Base-by-base conservation (phyloP, 805 yeast genomes). In the Komagataella pseudopastoris region DNA sequence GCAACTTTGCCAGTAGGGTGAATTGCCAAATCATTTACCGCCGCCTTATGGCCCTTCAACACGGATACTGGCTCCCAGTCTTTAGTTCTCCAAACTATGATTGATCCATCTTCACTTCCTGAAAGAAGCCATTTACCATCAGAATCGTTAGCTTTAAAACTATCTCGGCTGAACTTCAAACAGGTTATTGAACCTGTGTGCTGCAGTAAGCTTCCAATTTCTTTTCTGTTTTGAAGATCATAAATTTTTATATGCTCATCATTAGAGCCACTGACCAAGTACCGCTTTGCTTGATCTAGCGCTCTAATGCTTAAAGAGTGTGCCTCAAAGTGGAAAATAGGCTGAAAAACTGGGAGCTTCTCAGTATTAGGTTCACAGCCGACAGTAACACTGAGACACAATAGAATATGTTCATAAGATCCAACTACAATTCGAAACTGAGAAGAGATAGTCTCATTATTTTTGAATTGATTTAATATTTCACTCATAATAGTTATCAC, bases 31-130 rank as follows among this genome's bases (percentile, higher is more conserved):
- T 89, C 98, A 57, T 84, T 85, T 46, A 93, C 77, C 51, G 85
- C 74, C n/a, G 80, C 91, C 47, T 75, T 76, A 67, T 91, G 98
- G 10, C 97, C 98, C 64, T 89, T 89, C 65, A 93, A 71, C 12
- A 83, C 80, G 4, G 93, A 95, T 63, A 88, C 82, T 46, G 81
- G 75, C 63, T 93, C 98, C 99, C 99, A 93, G 68, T 93, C 99
- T 64, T 87, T 88, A 3, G 93, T 85, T 65, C 98, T 75, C 99
- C 99, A 93, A 46, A 93, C 77, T 50, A 88, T 78, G 48, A 93
- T 81, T 54, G 81, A 83, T 22, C 96, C 95, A 63, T 93, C 98
- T 47, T 86, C 96, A 2, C 90, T 85, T 1, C 93, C 96, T 10
- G 95, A 84, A 23, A 93, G 68, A 43, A 93, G 73, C 99, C 99